A percentile compares a stretch with the other conserved stretches of the same genome.
phyloP scores from a whole-genome alignment of 2,329 filamentous ascomycete species.

The Colletotrichum scovillei region DNA sequence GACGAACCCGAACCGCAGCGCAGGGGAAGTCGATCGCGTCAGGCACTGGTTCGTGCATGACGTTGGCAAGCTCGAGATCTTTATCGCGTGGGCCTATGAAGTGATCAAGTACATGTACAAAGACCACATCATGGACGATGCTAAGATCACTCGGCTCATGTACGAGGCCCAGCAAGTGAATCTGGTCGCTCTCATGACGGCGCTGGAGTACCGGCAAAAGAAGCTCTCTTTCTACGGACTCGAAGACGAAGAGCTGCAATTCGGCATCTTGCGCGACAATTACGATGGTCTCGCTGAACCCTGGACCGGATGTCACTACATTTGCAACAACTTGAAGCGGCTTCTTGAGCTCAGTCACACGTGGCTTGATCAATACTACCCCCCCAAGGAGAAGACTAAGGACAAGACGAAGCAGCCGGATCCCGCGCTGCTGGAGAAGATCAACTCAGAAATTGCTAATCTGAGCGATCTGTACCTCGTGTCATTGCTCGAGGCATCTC shows the following conservation, averaged over 20 bases:
- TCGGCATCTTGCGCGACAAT: conserved; percentile 71
- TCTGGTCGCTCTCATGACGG: conserved; percentile 76
- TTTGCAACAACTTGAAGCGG: conserved; percentile 71
- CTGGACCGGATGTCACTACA: conserved; percentile 81
- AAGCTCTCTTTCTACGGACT: conserved; percentile 81
- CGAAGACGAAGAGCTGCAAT: conserved; percentile 70
- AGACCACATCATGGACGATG: conserved; percentile 67
- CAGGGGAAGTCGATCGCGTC: conserved; percentile 81
- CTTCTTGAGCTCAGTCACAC: conserved; percentile 68
- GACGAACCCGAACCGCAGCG: conserved; percentile 70
- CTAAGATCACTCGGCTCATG: conserved; percentile 65
- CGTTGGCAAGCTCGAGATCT: conserved; percentile 76
- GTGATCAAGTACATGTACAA: conserved; percentile 79
- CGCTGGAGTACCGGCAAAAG: conserved; percentile 77
- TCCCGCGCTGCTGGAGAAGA: conserved; percentile 54
- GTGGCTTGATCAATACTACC: conserved; percentile 63
- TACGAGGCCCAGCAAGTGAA: conserved; percentile 75
- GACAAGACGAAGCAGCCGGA: conserved; percentile 48
- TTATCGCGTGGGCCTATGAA: conserved; percentile 83
- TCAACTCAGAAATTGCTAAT: conserved; percentile 59
- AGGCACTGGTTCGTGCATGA: conserved; percentile 90
- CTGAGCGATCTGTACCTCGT: conserved; percentile 67
- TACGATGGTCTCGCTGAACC: conserved; percentile 80
- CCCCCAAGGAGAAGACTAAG: conserved; percentile 45
- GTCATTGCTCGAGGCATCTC: conserved; percentile 63